phyloP scores from a whole-genome alignment of 164 flowering plant species.

The Aristolochia contorta region DNA sequence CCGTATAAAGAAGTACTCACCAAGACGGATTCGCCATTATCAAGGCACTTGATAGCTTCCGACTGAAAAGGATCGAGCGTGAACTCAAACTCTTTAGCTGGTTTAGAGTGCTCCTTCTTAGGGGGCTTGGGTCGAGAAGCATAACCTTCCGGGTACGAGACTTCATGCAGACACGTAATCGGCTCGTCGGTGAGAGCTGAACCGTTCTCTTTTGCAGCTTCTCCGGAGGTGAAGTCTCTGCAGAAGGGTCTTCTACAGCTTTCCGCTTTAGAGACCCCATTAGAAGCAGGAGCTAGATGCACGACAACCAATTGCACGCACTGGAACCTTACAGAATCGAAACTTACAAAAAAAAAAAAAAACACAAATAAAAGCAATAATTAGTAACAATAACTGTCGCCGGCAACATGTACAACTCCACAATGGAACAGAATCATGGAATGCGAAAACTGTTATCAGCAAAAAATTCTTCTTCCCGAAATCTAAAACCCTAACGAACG shows the following conservation, averaged over 20 bases:
- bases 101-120: slow-evolving; percentile 20
- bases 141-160: slow-evolving; percentile 69
- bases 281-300: not conserved
- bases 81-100: slow-evolving; percentile 81
- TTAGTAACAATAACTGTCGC: too few species aligned
- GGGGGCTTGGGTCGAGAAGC: slow-evolving; percentile 13
- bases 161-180: slow-evolving; percentile 74
- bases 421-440: too few species aligned
- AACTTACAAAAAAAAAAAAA: too few species aligned
- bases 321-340: too few species aligned
- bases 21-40: slow-evolving; percentile 85
- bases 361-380: too few species aligned
- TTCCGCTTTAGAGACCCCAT: slow-evolving; percentile 69
- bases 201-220: slow-evolving; percentile 34
- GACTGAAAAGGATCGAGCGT: slow-evolving; percentile 85
- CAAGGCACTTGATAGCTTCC: slow-evolving; percentile 81
- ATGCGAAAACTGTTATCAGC: too few species aligned
- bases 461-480: too few species aligned
- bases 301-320: too few species aligned
- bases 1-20: slow-evolving; percentile 18
- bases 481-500: too few species aligned
- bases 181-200: slow-evolving; percentile 19
- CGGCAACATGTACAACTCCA: too few species aligned
- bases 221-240: slow-evolving; percentile 17
- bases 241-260: slow-evolving; percentile 22